A percentile compares a stretch with the other conserved stretches of the same genome.
Conservation (phyloP, 2,329 filamentous ascomycete species). For the Juglanconis oblonga region DNA sequence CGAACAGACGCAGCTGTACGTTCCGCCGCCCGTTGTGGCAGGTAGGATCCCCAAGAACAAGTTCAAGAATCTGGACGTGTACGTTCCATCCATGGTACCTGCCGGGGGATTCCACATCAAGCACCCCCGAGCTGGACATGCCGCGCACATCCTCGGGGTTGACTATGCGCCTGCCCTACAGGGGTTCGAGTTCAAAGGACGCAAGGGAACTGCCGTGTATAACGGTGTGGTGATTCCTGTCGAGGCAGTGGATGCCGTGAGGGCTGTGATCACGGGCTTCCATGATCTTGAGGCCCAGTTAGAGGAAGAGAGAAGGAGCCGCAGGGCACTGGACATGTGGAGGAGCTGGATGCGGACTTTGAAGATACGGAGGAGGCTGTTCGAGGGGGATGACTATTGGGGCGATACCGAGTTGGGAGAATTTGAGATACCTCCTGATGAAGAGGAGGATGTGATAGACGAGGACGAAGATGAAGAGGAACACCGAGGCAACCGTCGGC, state of each 20-base stretch:
- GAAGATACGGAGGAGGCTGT: conserved; percentile 72
- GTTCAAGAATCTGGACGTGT: conserved; percentile 92
- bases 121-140: conserved; percentile 59
- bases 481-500: conserved; percentile 18
- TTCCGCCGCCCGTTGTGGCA: conserved; percentile 70
- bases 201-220: conserved; percentile 80
- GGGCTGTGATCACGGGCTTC: conserved; percentile 66
- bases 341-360: conserved; percentile 74
- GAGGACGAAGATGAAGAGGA: conserved; percentile 28
- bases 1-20: conserved; percentile 70
- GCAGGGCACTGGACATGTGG: conserved; percentile 66
- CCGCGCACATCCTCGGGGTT: conserved; percentile 72
- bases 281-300: conserved; percentile 62
- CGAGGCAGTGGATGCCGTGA: conserved; percentile 70
- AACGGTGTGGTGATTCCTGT: conserved; percentile 73
- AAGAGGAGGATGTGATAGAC: conserved; percentile 42
- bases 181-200: conserved; percentile 83
- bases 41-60: conserved; percentile 84
- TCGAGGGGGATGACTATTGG: conserved; percentile 25
- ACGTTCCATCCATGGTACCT: conserved; percentile 89
- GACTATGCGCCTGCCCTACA: conserved; percentile 89
- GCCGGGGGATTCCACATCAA: conserved; percentile 72
- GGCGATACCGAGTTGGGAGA: not conserved
- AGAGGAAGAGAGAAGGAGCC: conserved; percentile 60
- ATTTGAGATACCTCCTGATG: conserved; percentile 25